Evolutionary conservation across 768 basidiomycete genomes (phyloP), one percentile per base, ranked within the genome.

Genomic region (Leccinum longicurvipes): DNA sequence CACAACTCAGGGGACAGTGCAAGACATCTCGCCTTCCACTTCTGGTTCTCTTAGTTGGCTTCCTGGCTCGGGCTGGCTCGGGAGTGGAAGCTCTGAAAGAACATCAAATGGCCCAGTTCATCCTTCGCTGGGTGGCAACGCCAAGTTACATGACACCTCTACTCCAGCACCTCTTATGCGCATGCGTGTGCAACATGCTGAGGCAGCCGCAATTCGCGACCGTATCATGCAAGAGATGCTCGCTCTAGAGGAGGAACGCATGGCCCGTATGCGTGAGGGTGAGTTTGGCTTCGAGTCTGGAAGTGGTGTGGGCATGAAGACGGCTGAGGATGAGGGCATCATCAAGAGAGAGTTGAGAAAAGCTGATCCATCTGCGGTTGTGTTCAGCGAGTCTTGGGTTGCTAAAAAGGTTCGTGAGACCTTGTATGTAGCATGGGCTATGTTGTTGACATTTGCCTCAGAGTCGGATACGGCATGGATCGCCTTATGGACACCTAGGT

Each of bases 181-280:
- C 34, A 85, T 87, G 79, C 87, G 82, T 50, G 76, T 99, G 23
- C 87, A 91, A 59, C 78, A 84, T 17, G 77, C 85, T 3, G 93
- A 98, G 70, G 96, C 95, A 4, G 79, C 89, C 1, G 89, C 89
- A 1, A 99, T 99, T 62, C 83, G 93, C 15, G 89, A 93, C 62
- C 82, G 94, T 21, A 99, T 99, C 58, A 99, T 99, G 97, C 85
- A 89, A 63, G 97, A 99, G 78, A 99, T 99, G 97, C 78, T 98
- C 59, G 80, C 93, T 23, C 76, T 99, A 25, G 97, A 99, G 72
- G 95, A 98, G 68, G 93, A 98, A 70, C 83, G 97, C 24, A 95
- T 99, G 86, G 84, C 89, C 57, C 82, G 94, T 19, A 98, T 96
- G 95, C 79, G 81, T 55, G 87, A 90, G 56, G 78, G 84, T 21